A percentile compares a stretch with the other conserved stretches of the same genome.
Evolutionary conservation across 345 rosid genomes (phyloP).

Genomic region (Rhizophora apiculata): DNA sequence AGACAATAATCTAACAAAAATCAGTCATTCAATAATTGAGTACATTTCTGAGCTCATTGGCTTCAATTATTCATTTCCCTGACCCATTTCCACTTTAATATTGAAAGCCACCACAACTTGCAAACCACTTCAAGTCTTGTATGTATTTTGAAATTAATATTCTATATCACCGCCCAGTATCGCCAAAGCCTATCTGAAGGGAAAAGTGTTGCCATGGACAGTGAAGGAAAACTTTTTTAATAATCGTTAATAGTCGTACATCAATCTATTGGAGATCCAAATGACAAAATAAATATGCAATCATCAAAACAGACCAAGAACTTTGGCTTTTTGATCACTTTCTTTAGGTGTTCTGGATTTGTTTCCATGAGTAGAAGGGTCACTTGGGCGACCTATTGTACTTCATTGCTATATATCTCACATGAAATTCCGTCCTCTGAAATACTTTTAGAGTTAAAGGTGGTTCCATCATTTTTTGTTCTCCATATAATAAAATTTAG

Average conservation of each 20-base stretch:
- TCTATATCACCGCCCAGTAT: not conserved
- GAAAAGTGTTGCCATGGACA: too few species aligned
- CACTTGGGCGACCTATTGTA: slow-evolving; percentile 9
- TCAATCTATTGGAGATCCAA: too few species aligned
- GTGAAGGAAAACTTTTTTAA: not conserved
- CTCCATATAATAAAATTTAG: slow-evolving; percentile 23
- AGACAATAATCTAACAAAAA: not conserved
- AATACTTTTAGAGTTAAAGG: too few species aligned
- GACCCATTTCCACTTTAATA: slow-evolving; percentile 19
- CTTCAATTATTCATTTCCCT: slow-evolving; percentile 31
- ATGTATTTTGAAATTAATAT: not conserved
- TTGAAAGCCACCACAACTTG: slow-evolving; percentile 21
- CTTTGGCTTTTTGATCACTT: not conserved
- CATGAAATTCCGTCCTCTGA: not conserved
- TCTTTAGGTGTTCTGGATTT: not conserved
- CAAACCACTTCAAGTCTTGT: slow-evolving; percentile 16
- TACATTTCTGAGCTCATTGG: slow-evolving; percentile 14
- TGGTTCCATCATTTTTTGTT: not conserved
- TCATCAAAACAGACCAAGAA: too few species aligned
- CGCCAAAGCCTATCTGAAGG: not conserved
- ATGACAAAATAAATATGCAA: too few species aligned
- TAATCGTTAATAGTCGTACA: too few species aligned
- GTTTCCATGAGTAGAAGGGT: slow-evolving; percentile 15
- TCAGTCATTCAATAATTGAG: slow-evolving; percentile 27
- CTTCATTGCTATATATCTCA: not conserved